A percentile compares a stretch with the other conserved stretches of the same genome.
These are phyloP conservation scores for Pichia sp. DNA, from an alignment of 1,139 yeast genomes.

Conservation along the genomic window DNA sequence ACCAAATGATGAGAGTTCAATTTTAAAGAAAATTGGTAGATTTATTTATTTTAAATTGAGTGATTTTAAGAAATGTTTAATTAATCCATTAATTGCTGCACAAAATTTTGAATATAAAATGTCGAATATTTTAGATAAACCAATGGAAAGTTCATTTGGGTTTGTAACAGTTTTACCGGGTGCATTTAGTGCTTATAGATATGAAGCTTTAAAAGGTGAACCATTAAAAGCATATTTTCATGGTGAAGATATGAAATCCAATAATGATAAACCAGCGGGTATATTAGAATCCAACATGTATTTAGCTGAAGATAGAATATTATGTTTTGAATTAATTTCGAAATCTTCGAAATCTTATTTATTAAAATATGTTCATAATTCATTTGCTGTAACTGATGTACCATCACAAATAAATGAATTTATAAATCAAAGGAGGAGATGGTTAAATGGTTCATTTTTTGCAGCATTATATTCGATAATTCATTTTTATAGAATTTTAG, in stretches of 20 bases:
- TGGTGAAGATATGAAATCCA: constrained; percentile 67
- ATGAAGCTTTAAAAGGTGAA: constrained; percentile 64
- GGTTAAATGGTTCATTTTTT: constrained; percentile 82
- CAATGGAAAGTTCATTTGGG: constrained; percentile 76
- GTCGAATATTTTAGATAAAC: constrained; percentile 76
- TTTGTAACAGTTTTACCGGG: constrained; percentile 80
- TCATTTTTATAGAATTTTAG: constrained; percentile 65
- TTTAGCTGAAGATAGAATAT: constrained; percentile 75
- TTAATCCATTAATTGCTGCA: constrained; percentile 74
- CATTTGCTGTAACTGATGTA: constrained; percentile 79
- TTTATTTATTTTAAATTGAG: constrained; percentile 16
- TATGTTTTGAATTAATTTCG: constrained; percentile 79
- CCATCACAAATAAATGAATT: constrained; percentile 68
- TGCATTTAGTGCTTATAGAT: constrained; percentile 79
- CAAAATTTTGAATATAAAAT: constrained; percentile 82
- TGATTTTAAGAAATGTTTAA: constrained; percentile 32
- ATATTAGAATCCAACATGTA: constrained; percentile 76
- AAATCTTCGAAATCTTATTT: constrained; percentile 53
- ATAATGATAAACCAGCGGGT: constrained; percentile 44
- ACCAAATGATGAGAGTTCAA: constrained; percentile 34
- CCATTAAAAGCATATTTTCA: constrained; percentile 75
- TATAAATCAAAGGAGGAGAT: constrained; percentile 70
- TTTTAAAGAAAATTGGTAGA: constrained; percentile 18
- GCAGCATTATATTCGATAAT: constrained; percentile 71
- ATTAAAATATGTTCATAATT: constrained; percentile 64